phyloP scores from a whole-genome alignment of 352 stramenopile species.

The Aphanomyces cochlioides region DNA sequence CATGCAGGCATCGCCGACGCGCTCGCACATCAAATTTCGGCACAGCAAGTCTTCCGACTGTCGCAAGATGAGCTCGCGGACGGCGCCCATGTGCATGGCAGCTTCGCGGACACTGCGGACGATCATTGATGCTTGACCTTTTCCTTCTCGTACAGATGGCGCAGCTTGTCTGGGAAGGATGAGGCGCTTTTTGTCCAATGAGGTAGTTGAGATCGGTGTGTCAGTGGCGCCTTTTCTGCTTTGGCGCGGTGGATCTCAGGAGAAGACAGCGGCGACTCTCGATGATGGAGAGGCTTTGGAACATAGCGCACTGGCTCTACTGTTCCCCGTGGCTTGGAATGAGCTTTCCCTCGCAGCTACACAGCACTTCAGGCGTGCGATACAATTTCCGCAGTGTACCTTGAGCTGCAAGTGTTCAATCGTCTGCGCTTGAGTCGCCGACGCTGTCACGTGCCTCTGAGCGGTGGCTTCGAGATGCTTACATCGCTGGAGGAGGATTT shows the following conservation, averaged over 20 bases:
- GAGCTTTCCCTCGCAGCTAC: background rate
- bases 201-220: background rate
- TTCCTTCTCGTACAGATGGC: constrained; percentile 8
- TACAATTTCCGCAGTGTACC: background rate
- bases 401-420: constrained; percentile 13
- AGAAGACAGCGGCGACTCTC: background rate
- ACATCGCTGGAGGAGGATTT: background rate
- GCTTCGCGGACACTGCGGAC: constrained; percentile 62
- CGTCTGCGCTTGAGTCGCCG: constrained; percentile 14
- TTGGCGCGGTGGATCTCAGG: background rate
- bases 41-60: constrained; percentile 84
- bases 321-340: too few relatives aligned
- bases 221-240: background rate
- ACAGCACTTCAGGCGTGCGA: background rate
- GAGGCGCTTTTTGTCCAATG: constrained; percentile 3
- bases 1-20: constrained; percentile 78
- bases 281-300: too few relatives aligned
- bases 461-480: constrained; percentile 11
- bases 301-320: too few relatives aligned
- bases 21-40: constrained; percentile 89
- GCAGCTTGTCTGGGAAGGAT: constrained; percentile 20
- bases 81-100: constrained; percentile 44
- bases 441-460: background rate
- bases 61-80: constrained; percentile 64
- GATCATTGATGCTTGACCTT: constrained; percentile 9